phyloP scores from a whole-genome alignment of 2,329 filamentous ascomycete genomes.

The Aspergillus sp. region DNA sequence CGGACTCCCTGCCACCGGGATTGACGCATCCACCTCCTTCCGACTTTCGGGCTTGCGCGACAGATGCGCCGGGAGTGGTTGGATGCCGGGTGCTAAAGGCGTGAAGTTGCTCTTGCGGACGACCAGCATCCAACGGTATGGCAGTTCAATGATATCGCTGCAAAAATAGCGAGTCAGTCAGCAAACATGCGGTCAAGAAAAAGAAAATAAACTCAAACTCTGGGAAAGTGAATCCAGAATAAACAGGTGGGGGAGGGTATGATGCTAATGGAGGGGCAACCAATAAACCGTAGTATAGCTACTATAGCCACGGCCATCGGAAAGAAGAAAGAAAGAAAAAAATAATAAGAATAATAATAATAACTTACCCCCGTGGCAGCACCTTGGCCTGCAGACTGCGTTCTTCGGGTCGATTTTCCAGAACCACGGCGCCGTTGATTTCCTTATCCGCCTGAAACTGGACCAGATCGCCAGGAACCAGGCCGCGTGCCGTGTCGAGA shows the following conservation, averaged over 20 bases:
- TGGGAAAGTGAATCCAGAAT: no score
- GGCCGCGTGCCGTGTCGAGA: conserved; percentile 56
- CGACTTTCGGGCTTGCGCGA: conserved; percentile 44
- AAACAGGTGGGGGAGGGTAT: conserved; percentile 1
- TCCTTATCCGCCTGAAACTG: conserved; percentile 81
- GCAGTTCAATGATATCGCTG: conserved; percentile 52
- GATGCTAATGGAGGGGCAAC: not conserved
- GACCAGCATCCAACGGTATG: conserved; percentile 45
- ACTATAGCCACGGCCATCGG: not conserved
- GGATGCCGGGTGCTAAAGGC: conserved; percentile 38
- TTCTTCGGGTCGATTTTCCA: conserved; percentile 73
- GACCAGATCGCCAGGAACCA: conserved; percentile 67
- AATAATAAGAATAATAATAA: conserved; percentile 5
- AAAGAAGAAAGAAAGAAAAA: conserved; percentile 4
- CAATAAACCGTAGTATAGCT: not conserved
- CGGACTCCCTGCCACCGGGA: conserved; percentile 56
- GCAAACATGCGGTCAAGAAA: conserved; percentile 7
- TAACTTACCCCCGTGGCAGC: conserved; percentile 69
- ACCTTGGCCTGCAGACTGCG: conserved; percentile 71
- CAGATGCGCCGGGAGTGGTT: conserved; percentile 41
- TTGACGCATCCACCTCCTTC: conserved; percentile 51
- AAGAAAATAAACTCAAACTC: not conserved
- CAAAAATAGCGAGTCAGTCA: conserved; percentile 25
- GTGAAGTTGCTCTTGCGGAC: conserved; percentile 43
- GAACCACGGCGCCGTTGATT: conserved; percentile 80